Percentiles rank a stretch among this genome's conserved stretches.
Evolutionary conservation across 257 asterid genomes (phyloP).

Genomic region (Asclepias syriaca): DNA sequence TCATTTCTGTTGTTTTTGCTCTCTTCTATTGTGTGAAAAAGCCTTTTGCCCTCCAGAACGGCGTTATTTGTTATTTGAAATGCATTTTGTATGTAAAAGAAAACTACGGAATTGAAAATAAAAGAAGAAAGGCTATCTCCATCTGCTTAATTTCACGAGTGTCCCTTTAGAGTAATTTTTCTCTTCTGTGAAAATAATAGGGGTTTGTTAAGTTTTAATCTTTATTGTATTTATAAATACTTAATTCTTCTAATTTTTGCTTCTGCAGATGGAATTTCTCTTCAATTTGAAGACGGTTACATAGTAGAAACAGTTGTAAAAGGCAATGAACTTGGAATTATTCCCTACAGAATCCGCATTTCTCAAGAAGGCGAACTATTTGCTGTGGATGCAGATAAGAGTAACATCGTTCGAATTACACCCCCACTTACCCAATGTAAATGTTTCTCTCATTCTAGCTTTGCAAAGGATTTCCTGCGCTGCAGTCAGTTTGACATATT

Average conservation of each 20-base stretch:
- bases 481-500: not conserved
- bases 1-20: not conserved
- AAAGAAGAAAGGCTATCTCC: not conserved
- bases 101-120: not conserved
- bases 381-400: conserved; percentile 87
- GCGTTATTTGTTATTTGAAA: not conserved
- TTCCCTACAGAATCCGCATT: conserved; percentile 67
- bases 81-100: not conserved
- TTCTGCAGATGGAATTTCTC: conserved; percentile 62
- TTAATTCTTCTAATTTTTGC: conserved; percentile 10
- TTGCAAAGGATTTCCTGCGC: not conserved
- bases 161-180: not conserved
- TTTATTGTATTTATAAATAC: not conserved
- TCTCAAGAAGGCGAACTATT: conserved; percentile 92
- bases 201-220: not conserved
- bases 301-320: conserved; percentile 90
- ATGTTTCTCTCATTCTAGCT: conserved; percentile 14
- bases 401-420: conserved; percentile 78
- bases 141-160: not conserved
- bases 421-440: conserved; percentile 93
- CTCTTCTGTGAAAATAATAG: not conserved
- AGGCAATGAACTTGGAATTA: conserved; percentile 87
- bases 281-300: conserved; percentile 90
- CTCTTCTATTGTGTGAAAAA: not conserved
- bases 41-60: not conserved